Conservation (phyloP, 2,329 filamentous ascomycete species). For the Hypoxylon sp. region DNA sequence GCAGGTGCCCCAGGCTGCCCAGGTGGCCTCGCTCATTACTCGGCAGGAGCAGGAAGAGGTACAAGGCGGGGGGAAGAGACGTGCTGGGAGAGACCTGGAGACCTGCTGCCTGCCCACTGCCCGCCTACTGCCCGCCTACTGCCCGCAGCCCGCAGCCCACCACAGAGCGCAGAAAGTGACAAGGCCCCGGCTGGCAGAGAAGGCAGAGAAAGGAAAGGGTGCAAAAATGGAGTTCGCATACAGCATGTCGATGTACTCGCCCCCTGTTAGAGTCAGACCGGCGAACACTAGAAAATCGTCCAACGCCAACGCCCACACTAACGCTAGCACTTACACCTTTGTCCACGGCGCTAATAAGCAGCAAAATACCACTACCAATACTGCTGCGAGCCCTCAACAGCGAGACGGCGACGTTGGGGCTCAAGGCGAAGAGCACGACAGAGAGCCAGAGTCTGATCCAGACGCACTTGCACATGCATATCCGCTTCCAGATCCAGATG, state of each 20-base stretch:
- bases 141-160: too few species aligned
- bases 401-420: background rate
- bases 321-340: slow-evolving; percentile 3
- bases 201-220: too few species aligned
- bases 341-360: slow-evolving; percentile 23
- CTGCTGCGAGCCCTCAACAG: slow-evolving; percentile 6
- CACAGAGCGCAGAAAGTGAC: too few species aligned
- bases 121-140: too few species aligned
- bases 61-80: slow-evolving; percentile 7
- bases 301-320: slow-evolving; percentile 10
- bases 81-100: too few species aligned
- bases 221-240: slow-evolving; percentile 41
- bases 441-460: background rate
- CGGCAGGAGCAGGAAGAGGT: slow-evolving; percentile 12
- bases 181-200: too few species aligned
- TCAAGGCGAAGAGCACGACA: slow-evolving; percentile 9
- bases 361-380: slow-evolving; percentile 20
- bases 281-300: slow-evolving; percentile 32
- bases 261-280: slow-evolving; percentile 36
- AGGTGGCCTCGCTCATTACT: too few species aligned
- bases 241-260: slow-evolving; percentile 35
- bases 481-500: background rate
- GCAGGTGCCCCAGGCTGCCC: background rate
- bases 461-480: too few species aligned
- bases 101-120: too few species aligned